Evolutionary conservation across 2,329 filamentous ascomycete genomes (phyloP).

Genomic region (Botrytis sinoallii): DNA sequence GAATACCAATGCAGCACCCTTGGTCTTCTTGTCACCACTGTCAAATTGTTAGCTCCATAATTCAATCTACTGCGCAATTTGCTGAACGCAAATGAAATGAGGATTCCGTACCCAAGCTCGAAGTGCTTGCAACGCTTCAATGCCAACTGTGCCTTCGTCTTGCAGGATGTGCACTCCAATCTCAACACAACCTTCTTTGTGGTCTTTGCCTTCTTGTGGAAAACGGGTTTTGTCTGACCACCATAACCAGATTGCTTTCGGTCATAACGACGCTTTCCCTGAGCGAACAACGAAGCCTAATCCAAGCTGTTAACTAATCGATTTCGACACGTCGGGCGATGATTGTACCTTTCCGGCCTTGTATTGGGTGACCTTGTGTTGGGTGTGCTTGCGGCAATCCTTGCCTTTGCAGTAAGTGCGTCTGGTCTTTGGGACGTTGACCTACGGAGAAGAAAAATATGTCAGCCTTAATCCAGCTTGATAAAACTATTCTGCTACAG

Average conservation of each 20-base stretch:
- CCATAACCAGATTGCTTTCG: slow-evolving; percentile 99
- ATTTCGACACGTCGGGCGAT: slow-evolving; percentile 25
- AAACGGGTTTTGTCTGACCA: slow-evolving; percentile 99
- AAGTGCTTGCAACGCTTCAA: slow-evolving; percentile 99
- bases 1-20: slow-evolving; percentile 99
- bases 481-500: neutral
- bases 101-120: slow-evolving; percentile 82
- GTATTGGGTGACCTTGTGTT: slow-evolving; percentile 95
- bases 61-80: neutral
- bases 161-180: slow-evolving; percentile 96
- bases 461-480: slow-evolving; percentile 12
- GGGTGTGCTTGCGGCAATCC: slow-evolving; percentile 87
- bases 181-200: slow-evolving; percentile 99
- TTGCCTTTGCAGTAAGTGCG: slow-evolving; percentile 98
- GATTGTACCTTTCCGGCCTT: slow-evolving; percentile 80
- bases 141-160: slow-evolving; percentile 95
- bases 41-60: slow-evolving; percentile 25
- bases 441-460: slow-evolving; percentile 44
- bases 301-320: slow-evolving; percentile 24
- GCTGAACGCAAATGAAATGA: neutral
- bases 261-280: slow-evolving; percentile 99
- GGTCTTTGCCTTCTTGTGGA: slow-evolving; percentile 99
- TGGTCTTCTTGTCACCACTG: slow-evolving; percentile 99
- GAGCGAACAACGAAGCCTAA: slow-evolving; percentile 83
- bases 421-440: slow-evolving; percentile 98